Evolutionary conservation across 805 yeast species (phyloP), one percentile per base, ranked within the genome.

Genomic region (Schwanniomyces yamadae): DNA sequence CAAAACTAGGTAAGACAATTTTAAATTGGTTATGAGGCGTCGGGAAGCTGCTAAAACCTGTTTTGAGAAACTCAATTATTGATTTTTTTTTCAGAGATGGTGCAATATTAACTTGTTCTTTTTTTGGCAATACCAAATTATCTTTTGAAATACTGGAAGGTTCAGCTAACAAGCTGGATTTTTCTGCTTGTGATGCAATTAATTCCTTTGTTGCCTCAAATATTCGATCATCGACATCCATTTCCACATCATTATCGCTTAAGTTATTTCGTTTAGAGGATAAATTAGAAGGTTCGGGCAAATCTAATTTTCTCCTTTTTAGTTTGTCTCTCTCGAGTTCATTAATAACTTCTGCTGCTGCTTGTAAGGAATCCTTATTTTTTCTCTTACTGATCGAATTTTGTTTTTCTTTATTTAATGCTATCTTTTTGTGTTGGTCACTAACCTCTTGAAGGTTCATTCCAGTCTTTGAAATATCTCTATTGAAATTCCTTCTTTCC

Each of bases 381-480:
- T 44, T 28, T 43, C 39, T 38, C 23, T 41, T 39, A n/a, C 19
- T 28, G n/a, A 44, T 44, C 14, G 46, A 28, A 4, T 44, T 41
- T 34, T 40, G 31, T 38, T 46, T 34, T 37, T 48, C 29, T 41
- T 37, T 34, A 38, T 40, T 45, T 45, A 45, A 49, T 43, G 26
- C 41, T 34, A 59, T 57, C 37, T 57, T 59, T 20, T 57, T 57
- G 37, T 57, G 63, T 40, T 49, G 49, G 9, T 55, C 57, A 11
- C 55, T 58, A 14, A 53, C 55, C 19, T 66, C 69, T 33, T 61
- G 55, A 24, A 71, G 59, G 16, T 59, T 50, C 6, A 78, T 48
- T 4, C 86, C 86, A 15, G 57, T 52, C 12, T 53, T 53, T 2
- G 66, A 57, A 0, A 80, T 77, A 4, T 52, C 47, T 5, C 49